These are phyloP conservation scores for Nidularia pulvinata DNA, from an alignment of 768 basidiomycete genomes.

Conservation along the genomic window DNA sequence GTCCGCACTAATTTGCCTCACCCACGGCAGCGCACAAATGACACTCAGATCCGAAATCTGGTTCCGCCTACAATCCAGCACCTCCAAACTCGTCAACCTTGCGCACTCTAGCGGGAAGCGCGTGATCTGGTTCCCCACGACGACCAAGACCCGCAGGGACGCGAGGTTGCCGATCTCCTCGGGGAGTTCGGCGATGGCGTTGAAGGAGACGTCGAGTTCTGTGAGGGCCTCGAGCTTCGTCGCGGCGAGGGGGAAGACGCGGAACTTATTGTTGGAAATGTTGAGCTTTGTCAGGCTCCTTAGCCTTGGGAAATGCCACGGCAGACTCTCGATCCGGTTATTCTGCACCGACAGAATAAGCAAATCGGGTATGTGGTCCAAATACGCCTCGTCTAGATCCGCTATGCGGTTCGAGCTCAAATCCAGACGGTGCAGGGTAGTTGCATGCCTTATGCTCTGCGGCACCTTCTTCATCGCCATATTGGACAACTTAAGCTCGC, in stretches of 20 bases:
- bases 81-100: slow-evolving; percentile 56
- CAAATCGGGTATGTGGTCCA: slow-evolving; percentile 79
- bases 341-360: slow-evolving; percentile 79
- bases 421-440: slow-evolving; percentile 78
- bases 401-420: slow-evolving; percentile 90
- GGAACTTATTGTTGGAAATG: slow-evolving; percentile 96
- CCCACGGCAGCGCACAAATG: slow-evolving; percentile 65
- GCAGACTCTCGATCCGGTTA: slow-evolving; percentile 87
- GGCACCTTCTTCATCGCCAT: slow-evolving; percentile 98
- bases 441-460: slow-evolving; percentile 73
- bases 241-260: slow-evolving; percentile 70
- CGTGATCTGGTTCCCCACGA: slow-evolving; percentile 85
- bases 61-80: slow-evolving; percentile 89
- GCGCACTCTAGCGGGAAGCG: slow-evolving; percentile 64
- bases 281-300: slow-evolving; percentile 75
- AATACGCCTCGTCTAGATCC: slow-evolving; percentile 82
- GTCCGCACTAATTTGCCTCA: slow-evolving; percentile 76
- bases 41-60: slow-evolving; percentile 72
- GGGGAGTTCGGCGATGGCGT: slow-evolving; percentile 80
- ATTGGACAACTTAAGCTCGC: slow-evolving; percentile 83
- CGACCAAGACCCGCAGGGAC: slow-evolving; percentile 68
- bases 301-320: slow-evolving; percentile 81
- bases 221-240: slow-evolving; percentile 72
- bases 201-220: slow-evolving; percentile 95
- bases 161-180: slow-evolving; percentile 73